Evolutionary conservation across 2,329 filamentous ascomycete species (phyloP), one percentile per base, ranked within the genome.

Genomic region (Cephalotrichum gorgonifer): DNA sequence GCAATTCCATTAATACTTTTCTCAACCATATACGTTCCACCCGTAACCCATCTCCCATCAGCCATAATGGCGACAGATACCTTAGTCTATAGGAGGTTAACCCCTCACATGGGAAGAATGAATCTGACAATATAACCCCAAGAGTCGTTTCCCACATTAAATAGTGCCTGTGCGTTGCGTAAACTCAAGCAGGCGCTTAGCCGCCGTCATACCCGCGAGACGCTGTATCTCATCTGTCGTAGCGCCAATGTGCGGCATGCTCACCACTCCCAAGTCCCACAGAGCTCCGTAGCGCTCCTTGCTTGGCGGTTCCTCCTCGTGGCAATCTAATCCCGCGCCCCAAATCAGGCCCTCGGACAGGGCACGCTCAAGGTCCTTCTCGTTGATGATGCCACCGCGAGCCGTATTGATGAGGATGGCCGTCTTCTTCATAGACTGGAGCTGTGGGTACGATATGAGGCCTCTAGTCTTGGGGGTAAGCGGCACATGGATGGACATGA

Each of bases 301-400:
- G 1, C 53, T 59, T 0, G 83, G 81, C 6, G 87, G 87, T 60
- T 93, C 87, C 5, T 76, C 74, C 0, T 85, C 88, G 62, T 87
- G 91, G 44, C 91, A 87, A 56, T 93, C 87, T 22, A 91, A 73
- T 3, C 84, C 87, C 0, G 87, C 87, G 4, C 85, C 86, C 0
- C 83, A 83, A 44, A 91, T 85, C 57, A 76, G 81, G 1, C 82
- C 83, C 20, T 76, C 73, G 44, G 89, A 76, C 1, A 93, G 65
- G 0, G 85, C 86, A 46, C 75, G 75, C 0, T 90, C 69, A 4
- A 93, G 69, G 1, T 85, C 85, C 2, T 72, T 72, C 61, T 93
- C 87, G 51, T 91, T 86, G 53, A 90, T 85, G 46, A 90, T 86
- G 1, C 86, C 86, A 2, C 87, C 87, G 27, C 87, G 71, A 2